These are phyloP conservation scores for Diospyros lotus DNA, from an alignment of 148 eudicot species.

Conservation along the genomic window DNA sequence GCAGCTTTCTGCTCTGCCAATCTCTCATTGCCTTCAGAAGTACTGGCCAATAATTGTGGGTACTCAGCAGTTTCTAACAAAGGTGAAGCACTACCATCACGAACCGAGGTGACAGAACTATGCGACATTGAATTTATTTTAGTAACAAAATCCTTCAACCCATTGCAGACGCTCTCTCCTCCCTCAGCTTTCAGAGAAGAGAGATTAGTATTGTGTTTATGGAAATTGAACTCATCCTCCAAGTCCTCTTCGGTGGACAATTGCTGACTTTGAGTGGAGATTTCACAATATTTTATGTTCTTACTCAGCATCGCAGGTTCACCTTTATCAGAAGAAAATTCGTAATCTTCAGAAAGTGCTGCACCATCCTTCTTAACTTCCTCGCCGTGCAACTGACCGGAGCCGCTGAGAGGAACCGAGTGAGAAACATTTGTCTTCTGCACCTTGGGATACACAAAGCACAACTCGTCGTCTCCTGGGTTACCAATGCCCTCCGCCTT, in stretches of 20 bases:
- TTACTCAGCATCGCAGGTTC: constrained; percentile 30
- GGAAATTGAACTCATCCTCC: constrained; percentile 27
- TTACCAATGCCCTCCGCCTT: constrained; percentile 24
- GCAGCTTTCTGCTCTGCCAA: constrained; percentile 17
- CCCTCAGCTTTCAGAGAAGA: constrained; percentile 40
- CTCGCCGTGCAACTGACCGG: constrained; percentile 4
- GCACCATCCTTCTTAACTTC: constrained; percentile 21
- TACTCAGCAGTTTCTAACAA: constrained; percentile 24
- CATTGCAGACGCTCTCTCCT: constrained; percentile 28
- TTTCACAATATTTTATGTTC: constrained; percentile 11
- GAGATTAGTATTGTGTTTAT: constrained; percentile 39
- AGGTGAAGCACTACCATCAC: constrained; percentile 23
- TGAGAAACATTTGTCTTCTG: constrained; percentile 22
- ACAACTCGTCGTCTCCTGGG: constrained; percentile 24
- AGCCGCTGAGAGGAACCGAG: constrained; percentile 15
- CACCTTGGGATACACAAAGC: constrained; percentile 28
- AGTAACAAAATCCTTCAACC: constrained; percentile 20
- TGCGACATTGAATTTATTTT: constrained; percentile 22
- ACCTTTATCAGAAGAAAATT: constrained; percentile 27
- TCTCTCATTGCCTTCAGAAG: constrained; percentile 19
- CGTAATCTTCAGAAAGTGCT: background rate
- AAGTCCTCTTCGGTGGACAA: constrained; percentile 29
- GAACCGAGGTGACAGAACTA: constrained; percentile 20
- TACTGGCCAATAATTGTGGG: constrained; percentile 10
- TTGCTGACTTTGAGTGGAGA: constrained; percentile 10